Conservation (phyloP, 345 rosid species). For the Linum lewisii region DNA sequence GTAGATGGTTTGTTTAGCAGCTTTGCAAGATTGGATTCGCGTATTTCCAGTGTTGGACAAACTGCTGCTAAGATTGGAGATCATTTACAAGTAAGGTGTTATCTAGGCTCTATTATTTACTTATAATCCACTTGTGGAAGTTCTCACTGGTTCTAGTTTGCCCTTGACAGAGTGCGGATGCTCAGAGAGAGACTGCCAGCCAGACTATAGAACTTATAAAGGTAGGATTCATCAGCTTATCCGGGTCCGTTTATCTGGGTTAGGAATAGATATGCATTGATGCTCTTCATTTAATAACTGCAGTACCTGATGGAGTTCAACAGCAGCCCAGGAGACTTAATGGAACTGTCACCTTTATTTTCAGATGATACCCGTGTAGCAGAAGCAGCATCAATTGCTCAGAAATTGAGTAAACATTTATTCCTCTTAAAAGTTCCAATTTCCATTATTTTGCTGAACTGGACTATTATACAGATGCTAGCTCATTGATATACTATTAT, state of each 20-base stretch:
- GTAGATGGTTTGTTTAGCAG: slow-evolving; percentile 88
- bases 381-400: slow-evolving; percentile 98
- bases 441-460: slow-evolving; percentile 3
- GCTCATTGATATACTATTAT: neutral
- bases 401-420: slow-evolving; percentile 69
- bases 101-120: slow-evolving; percentile 2
- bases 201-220: slow-evolving; percentile 95
- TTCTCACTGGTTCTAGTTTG: slow-evolving; percentile 10
- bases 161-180: slow-evolving; percentile 83
- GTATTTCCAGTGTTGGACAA: slow-evolving; percentile 97
- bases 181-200: slow-evolving; percentile 97
- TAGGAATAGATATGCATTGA: slow-evolving; percentile 13
- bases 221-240: slow-evolving; percentile 32
- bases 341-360: slow-evolving; percentile 97
- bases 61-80: slow-evolving; percentile 99
- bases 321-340: slow-evolving; percentile 95
- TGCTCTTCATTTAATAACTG: slow-evolving; percentile 18
- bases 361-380: slow-evolving; percentile 98
- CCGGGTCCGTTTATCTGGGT: slow-evolving; percentile 4
- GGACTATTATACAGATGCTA: neutral
- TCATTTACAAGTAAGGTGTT: slow-evolving; percentile 71
- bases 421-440: neutral
- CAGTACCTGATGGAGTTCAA: slow-evolving; percentile 99
- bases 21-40: slow-evolving; percentile 85
- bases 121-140: slow-evolving; percentile 1